These are phyloP conservation scores for Boletus vinaceobasis DNA, from an alignment of 768 basidiomycete species.

Conservation along the genomic window DNA sequence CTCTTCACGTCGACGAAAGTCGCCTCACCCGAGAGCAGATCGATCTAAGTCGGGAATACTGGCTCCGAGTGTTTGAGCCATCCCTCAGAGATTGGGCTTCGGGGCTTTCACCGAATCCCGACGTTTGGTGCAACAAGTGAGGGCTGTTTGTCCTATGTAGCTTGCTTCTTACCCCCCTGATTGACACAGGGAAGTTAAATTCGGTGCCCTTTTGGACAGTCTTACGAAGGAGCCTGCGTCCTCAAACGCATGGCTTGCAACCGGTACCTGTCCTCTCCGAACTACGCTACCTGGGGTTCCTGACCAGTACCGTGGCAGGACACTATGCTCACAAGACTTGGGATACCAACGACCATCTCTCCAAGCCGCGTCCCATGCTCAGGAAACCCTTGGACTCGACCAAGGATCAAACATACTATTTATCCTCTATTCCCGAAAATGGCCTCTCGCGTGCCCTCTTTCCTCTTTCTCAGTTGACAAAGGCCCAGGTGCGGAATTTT, in stretches of 20 bases:
- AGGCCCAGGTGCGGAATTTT: slow-evolving; percentile 68
- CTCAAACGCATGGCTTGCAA: slow-evolving; percentile 70
- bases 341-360: slow-evolving; percentile 19
- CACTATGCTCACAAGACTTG: slow-evolving; percentile 82
- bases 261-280: slow-evolving; percentile 46
- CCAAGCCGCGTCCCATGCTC: slow-evolving; percentile 45
- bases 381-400: slow-evolving; percentile 50
- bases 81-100: slow-evolving; percentile 71
- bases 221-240: slow-evolving; percentile 38
- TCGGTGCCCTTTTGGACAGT: slow-evolving; percentile 73
- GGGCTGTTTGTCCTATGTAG: no score
- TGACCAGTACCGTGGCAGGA: slow-evolving; percentile 40
- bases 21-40: slow-evolving; percentile 43
- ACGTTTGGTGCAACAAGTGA: slow-evolving; percentile 88
- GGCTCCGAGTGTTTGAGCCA: slow-evolving; percentile 89
- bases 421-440: slow-evolving; percentile 70
- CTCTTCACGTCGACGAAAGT: neutral
- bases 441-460: slow-evolving; percentile 71
- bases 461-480: slow-evolving; percentile 66
- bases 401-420: slow-evolving; percentile 94
- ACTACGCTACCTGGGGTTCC: neutral
- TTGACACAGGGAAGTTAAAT: slow-evolving; percentile 76
- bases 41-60: slow-evolving; percentile 88
- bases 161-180: neutral
- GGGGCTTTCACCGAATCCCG: slow-evolving; percentile 88